Percentiles rank a stretch among this genome's conserved stretches.
Conservation (phyloP, 2,329 filamentous ascomycete genomes). For the Colletotrichum lupini region DNA sequence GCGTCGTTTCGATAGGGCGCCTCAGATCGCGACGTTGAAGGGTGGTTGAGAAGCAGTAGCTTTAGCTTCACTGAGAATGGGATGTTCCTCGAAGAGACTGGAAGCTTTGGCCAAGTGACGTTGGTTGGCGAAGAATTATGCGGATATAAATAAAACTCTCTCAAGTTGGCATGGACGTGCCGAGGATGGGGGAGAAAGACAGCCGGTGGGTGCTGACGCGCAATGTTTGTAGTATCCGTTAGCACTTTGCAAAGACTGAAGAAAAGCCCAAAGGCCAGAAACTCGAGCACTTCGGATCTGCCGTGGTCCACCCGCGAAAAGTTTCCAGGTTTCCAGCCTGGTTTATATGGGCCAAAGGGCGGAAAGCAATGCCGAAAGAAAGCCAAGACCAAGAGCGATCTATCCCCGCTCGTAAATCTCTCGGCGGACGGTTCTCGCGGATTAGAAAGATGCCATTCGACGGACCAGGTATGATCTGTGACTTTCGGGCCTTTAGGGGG, state of each 20-base stretch:
- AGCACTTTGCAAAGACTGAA: neutral
- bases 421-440: neutral
- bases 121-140: neutral
- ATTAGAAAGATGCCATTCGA: neutral
- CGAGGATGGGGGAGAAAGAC: neutral
- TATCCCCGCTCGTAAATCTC: neutral
- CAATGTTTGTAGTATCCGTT: neutral
- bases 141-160: conserved; percentile 8
- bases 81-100: neutral
- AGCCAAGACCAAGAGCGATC: conserved; percentile 4
- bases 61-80: neutral
- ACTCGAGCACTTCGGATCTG: conserved; percentile 19
- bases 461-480: neutral
- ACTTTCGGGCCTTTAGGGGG: neutral
- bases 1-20: neutral
- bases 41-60: neutral
- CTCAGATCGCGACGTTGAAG: neutral
- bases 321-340: conserved; percentile 26
- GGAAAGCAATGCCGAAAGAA: conserved; percentile 25
- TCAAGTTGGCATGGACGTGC: neutral
- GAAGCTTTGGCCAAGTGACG: conserved; percentile 15
- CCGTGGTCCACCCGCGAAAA: conserved; percentile 13
- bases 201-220: neutral
- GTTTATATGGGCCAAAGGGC: conserved; percentile 30
- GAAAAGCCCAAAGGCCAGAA: neutral